phyloP scores from a whole-genome alignment of 202 grass and related monocot species.

The Brachypodium distachyon region DNA sequence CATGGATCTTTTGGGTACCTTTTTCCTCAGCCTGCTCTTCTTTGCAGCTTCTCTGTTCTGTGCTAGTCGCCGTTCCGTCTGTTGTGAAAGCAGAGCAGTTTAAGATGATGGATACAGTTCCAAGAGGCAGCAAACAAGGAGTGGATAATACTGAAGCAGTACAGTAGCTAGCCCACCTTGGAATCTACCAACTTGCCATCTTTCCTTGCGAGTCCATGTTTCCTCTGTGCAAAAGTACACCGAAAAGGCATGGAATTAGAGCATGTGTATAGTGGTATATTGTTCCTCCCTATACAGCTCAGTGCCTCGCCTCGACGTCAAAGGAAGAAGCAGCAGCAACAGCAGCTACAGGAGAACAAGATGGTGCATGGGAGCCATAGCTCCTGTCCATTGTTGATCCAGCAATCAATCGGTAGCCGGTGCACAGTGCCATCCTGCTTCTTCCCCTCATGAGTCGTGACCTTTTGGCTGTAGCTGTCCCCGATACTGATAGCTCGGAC shows the following conservation, averaged over 20 bases:
- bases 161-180: slow-evolving; percentile 47
- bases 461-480: slow-evolving; percentile 40
- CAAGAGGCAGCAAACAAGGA: background rate
- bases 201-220: slow-evolving; percentile 63
- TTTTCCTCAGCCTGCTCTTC: slow-evolving; percentile 93
- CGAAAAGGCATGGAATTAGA: slow-evolving; percentile 8
- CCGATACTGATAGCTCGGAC: slow-evolving; percentile 26
- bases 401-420: background rate
- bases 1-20: slow-evolving; percentile 28
- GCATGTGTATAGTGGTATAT: background rate
- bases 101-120: background rate
- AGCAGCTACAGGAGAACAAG: no score
- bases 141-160: background rate
- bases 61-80: slow-evolving; percentile 82
- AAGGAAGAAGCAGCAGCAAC: slow-evolving; percentile 8
- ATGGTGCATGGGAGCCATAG: slow-evolving; percentile 9
- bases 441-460: background rate
- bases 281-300: slow-evolving; percentile 12
- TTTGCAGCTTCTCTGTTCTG: slow-evolving; percentile 93
- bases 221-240: slow-evolving; percentile 31
- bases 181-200: slow-evolving; percentile 73
- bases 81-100: background rate
- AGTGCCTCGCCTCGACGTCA: slow-evolving; percentile 12
- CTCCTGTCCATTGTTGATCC: slow-evolving; percentile 30
- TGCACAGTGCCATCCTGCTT: background rate